phyloP scores from a whole-genome alignment of 148 eudicot genomes.

The Cornus controversa region DNA sequence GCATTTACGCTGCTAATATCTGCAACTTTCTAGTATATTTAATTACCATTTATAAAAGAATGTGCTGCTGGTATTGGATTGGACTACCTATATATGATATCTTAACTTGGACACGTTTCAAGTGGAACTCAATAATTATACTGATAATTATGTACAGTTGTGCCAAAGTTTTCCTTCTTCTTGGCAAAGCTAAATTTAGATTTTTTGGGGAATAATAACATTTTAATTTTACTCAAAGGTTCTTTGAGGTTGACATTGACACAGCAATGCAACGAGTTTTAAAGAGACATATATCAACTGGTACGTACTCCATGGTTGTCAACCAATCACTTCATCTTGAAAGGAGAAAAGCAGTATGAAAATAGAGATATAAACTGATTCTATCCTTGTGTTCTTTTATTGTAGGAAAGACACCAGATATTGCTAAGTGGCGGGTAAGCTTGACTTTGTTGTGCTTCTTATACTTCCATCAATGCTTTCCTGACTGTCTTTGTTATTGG shows the following conservation, averaged over 20 bases:
- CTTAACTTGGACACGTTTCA: neutral
- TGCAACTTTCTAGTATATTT: neutral
- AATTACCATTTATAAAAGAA: neutral
- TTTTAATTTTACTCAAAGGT: slow-evolving; percentile 42
- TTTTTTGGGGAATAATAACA: no score
- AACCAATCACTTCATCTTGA: neutral
- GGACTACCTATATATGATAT: no score
- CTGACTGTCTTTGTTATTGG: neutral
- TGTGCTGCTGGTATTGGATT: no score
- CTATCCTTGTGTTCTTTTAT: slow-evolving; percentile 7
- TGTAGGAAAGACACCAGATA: slow-evolving; percentile 67
- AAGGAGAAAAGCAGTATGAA: neutral
- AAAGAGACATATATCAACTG: slow-evolving; percentile 77
- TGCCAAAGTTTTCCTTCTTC: neutral
- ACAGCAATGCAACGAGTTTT: slow-evolving; percentile 78
- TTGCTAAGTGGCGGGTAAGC: slow-evolving; percentile 90
- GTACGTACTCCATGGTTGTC: slow-evolving; percentile 34
- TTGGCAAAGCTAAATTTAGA: neutral
- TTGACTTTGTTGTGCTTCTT: slow-evolving; percentile 1
- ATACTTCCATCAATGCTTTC: neutral
- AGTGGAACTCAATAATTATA: no score
- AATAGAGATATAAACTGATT: slow-evolving; percentile 8
- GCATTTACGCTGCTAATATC: neutral
- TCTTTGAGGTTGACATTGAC: slow-evolving; percentile 74
- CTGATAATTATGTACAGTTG: no score